A percentile compares a stretch with the other conserved stretches of the same genome.
These are phyloP conservation scores for Fusarium sp. DNA, from an alignment of 2,329 filamentous ascomycete genomes.

Conservation along the genomic window DNA sequence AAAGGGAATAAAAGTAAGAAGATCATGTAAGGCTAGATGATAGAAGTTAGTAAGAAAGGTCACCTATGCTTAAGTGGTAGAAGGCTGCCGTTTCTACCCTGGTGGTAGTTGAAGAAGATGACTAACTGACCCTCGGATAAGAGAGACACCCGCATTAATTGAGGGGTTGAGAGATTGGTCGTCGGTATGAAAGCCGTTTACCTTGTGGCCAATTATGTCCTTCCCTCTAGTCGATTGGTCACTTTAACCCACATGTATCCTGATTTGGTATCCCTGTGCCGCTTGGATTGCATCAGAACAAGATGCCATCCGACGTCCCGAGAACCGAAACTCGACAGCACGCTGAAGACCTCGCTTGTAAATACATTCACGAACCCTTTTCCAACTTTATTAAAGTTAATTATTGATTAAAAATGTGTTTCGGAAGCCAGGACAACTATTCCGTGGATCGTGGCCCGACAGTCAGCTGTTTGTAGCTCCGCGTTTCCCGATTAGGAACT, in stretches of 20 bases:
- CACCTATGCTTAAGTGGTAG: background rate
- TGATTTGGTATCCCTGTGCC: background rate
- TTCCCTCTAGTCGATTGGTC: background rate
- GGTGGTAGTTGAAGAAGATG: background rate
- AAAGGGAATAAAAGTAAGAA: background rate
- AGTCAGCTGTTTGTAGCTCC: constrained; percentile 8
- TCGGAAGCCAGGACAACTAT: constrained; percentile 17
- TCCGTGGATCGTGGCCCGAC: constrained; percentile 15
- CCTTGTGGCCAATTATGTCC: background rate
- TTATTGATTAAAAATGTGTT: background rate
- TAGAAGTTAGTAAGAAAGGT: background rate
- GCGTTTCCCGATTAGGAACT: constrained; percentile 24
- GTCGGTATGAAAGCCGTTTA: background rate
- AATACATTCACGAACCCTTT: background rate
- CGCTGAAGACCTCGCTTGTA: background rate
- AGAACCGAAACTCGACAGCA: background rate
- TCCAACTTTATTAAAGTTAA: background rate
- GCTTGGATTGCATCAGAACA: background rate
- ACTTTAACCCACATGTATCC: background rate
- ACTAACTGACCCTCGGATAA: background rate
- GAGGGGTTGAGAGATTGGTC: background rate
- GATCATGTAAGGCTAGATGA: background rate
- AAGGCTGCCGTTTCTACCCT: background rate
- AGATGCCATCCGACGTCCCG: background rate
- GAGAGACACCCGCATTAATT: background rate